Evolutionary conservation across 2,329 filamentous ascomycete species (phyloP).

Genomic region (Waltergamsia citrina): DNA sequence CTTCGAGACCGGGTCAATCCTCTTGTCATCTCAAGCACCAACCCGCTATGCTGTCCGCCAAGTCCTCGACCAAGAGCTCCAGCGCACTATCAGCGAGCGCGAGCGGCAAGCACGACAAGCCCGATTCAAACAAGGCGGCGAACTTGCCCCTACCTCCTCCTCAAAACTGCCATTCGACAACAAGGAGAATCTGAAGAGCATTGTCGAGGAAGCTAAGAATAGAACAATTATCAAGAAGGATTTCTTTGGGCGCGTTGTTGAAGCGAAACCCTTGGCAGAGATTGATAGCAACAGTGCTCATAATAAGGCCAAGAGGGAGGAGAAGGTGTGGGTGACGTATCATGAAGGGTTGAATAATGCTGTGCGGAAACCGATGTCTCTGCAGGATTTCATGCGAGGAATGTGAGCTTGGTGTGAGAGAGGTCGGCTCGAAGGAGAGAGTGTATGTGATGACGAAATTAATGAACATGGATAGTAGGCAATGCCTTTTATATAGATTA

Average conservation of each 20-base stretch:
- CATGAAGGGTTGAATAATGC: conserved; percentile 90
- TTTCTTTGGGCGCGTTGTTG: conserved; percentile 74
- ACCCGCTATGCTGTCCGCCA: conserved; percentile 90
- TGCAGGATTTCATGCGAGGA: conserved; percentile 67
- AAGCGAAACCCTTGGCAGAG: conserved; percentile 26
- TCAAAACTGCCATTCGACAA: conserved; percentile 18
- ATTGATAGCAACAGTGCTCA: conserved; percentile 27
- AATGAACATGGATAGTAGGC: too few species aligned
- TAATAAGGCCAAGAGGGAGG: conserved; percentile 30
- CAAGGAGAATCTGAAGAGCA: conserved; percentile 25
- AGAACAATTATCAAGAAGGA: conserved; percentile 54
- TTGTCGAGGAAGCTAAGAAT: conserved; percentile 20
- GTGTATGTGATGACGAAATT: conserved; percentile 1
- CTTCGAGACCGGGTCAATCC: conserved; percentile 59
- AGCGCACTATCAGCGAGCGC: conserved; percentile 58
- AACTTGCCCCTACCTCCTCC: conserved; percentile 5
- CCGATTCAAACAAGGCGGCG: conserved; percentile 46
- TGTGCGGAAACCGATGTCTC: conserved; percentile 75
- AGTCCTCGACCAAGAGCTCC: conserved; percentile 84
- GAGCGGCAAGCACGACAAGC: conserved; percentile 58
- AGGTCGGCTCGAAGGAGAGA: not conserved
- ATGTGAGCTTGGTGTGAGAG: conserved; percentile 37
- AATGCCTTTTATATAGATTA: too few species aligned
- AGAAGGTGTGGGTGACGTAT: conserved; percentile 75
- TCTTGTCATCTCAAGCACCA: conserved; percentile 52